phyloP scores from a whole-genome alignment of 768 basidiomycete species.

The Nidularia pulvinata region DNA sequence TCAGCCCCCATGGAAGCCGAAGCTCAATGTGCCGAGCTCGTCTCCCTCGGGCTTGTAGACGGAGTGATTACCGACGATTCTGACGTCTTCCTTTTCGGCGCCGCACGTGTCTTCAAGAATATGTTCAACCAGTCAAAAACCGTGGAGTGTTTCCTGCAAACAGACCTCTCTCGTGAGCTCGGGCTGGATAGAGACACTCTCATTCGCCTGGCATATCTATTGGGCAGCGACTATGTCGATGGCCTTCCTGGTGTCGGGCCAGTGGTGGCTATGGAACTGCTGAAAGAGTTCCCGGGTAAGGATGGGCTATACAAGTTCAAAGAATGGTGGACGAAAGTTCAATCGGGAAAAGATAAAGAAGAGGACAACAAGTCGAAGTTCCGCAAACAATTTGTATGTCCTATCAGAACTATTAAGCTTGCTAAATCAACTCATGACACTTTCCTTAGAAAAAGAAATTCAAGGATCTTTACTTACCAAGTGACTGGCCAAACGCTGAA shows the following conservation, averaged over 20 bases:
- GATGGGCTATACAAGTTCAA: slow-evolving; percentile 86
- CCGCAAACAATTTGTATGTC: slow-evolving; percentile 79
- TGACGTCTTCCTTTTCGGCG: slow-evolving; percentile 98
- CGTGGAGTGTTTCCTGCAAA: slow-evolving; percentile 90
- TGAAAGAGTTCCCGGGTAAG: slow-evolving; percentile 90
- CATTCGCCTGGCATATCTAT: slow-evolving; percentile 87
- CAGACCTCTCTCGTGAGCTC: slow-evolving; percentile 86
- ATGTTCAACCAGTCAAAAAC: slow-evolving; percentile 99
- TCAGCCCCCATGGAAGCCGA: slow-evolving; percentile 99
- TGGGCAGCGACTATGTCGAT: slow-evolving; percentile 97
- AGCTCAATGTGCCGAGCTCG: slow-evolving; percentile 95
- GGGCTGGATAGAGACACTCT: slow-evolving; percentile 86
- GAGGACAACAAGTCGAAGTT: slow-evolving; percentile 77
- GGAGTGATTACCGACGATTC: slow-evolving; percentile 99
- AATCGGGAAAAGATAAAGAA: slow-evolving; percentile 83
- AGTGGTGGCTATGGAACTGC: slow-evolving; percentile 93
- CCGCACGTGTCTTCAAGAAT: slow-evolving; percentile 94
- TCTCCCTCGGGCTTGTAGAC: slow-evolving; percentile 84
- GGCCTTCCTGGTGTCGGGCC: slow-evolving; percentile 93
- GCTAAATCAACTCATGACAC: not conserved
- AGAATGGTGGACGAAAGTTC: slow-evolving; percentile 94
- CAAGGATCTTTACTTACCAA: slow-evolving; percentile 75
- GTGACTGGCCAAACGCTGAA: slow-evolving; percentile 91
- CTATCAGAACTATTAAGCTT: too few relatives aligned
- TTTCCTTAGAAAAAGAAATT: slow-evolving; percentile 83